A percentile compares a stretch with the other conserved stretches of the same genome.
Conservation (phyloP, 805 yeast species). For the Yarrowia sp. region DNA sequence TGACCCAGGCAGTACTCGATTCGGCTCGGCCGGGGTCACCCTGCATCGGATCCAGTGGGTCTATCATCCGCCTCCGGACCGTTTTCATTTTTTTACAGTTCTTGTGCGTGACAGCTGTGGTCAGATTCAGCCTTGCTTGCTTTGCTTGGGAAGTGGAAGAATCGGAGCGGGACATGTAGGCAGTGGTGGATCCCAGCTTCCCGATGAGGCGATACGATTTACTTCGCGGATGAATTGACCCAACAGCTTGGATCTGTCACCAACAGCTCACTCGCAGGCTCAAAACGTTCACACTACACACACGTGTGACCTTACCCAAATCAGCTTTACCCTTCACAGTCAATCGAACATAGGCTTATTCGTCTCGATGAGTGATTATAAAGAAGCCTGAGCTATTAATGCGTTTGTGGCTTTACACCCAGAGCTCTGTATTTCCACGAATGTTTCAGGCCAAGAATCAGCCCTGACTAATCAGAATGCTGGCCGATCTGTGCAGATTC, state of each 20-base stretch:
- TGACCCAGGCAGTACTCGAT: conserved; percentile 1
- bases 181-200: background rate
- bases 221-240: too few species aligned
- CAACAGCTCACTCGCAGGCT: too few species aligned
- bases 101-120: conserved; percentile 10
- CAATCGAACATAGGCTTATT: conserved; percentile 8
- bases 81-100: conserved; percentile 3
- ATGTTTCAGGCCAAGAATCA: background rate
- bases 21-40: conserved; percentile 20
- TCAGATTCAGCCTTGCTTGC: conserved; percentile 28
- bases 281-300: too few species aligned
- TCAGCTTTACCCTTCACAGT: background rate
- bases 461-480: background rate
- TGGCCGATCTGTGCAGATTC: conserved; percentile 1
- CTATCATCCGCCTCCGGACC: conserved; percentile 32
- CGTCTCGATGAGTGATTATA: conserved; percentile 17
- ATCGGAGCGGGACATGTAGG: conserved; percentile 9
- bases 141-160: conserved; percentile 16
- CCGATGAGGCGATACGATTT: too few species aligned
- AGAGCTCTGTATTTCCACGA: background rate
- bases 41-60: conserved; percentile 22
- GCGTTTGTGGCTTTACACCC: background rate
- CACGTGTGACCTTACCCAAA: background rate
- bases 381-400: background rate
- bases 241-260: too few species aligned